These are phyloP conservation scores for Aspergillus luchuensis DNA, from an alignment of 2,329 filamentous ascomycete genomes.

Conservation along the genomic window DNA sequence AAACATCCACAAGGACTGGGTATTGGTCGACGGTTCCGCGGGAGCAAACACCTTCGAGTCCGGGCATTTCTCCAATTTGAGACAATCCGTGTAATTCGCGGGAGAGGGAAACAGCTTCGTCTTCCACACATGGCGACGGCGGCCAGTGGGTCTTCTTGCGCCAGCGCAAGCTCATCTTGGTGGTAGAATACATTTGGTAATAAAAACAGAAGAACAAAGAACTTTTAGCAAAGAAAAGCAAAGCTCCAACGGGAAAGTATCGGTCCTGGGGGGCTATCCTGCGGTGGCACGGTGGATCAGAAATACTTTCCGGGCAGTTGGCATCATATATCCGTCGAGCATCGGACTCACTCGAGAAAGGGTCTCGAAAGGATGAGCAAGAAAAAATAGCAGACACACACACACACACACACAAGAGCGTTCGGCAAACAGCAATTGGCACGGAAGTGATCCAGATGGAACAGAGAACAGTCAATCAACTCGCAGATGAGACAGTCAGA, in stretches of 20 bases:
- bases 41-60: constrained; percentile 34
- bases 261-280: constrained; percentile 22
- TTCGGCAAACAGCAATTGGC: constrained; percentile 13
- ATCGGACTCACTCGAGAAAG: constrained; percentile 22
- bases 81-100: constrained; percentile 41
- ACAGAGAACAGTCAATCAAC: not conserved
- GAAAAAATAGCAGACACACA: constrained; percentile 5
- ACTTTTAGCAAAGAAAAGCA: constrained; percentile 19
- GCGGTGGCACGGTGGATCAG: constrained; percentile 22
- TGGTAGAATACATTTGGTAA: constrained; percentile 13
- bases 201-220: constrained; percentile 7
- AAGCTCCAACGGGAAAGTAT: constrained; percentile 1
- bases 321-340: constrained; percentile 27
- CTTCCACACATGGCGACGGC: constrained; percentile 49
- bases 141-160: constrained; percentile 40
- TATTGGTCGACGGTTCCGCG: constrained; percentile 49
- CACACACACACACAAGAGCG: not conserved
- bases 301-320: constrained; percentile 22
- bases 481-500: constrained; percentile 2
- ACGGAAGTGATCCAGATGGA: not conserved
- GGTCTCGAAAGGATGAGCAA: constrained; percentile 4
- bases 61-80: constrained; percentile 33
- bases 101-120: constrained; percentile 45
- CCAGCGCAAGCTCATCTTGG: constrained; percentile 29
- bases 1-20: constrained; percentile 43